Evolutionary conservation across 768 basidiomycete genomes (phyloP).

Genomic region (Lentinula sp.): DNA sequence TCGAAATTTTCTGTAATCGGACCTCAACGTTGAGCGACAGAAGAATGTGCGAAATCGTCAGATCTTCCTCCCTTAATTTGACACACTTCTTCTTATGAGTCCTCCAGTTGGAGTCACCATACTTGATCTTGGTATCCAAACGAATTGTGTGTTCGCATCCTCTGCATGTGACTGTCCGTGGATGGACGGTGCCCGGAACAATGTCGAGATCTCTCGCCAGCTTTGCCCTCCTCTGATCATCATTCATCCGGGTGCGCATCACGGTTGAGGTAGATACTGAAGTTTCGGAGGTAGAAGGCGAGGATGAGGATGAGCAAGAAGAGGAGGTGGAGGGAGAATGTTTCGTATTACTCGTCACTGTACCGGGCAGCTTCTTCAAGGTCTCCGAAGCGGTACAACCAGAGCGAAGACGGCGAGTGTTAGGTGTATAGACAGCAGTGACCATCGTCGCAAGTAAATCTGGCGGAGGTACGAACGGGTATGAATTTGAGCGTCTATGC

Average conservation of each 20-base stretch:
- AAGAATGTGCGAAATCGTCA: too few species aligned
- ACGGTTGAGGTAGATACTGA: neutral
- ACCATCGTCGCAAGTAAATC: too few species aligned
- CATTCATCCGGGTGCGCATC: neutral
- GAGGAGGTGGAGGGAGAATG: too few species aligned
- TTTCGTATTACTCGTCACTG: too few species aligned
- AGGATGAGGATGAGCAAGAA: neutral
- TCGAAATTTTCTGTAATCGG: neutral
- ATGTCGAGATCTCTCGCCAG: neutral
- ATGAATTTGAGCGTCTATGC: too few species aligned
- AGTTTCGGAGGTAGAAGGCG: neutral
- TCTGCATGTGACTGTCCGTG: neutral
- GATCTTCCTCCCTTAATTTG: neutral
- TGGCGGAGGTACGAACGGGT: too few species aligned
- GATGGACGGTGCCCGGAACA: neutral
- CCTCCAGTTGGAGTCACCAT: neutral
- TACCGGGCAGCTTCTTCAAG: too few species aligned
- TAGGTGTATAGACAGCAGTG: too few species aligned
- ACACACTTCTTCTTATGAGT: neutral
- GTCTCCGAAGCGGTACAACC: too few species aligned
- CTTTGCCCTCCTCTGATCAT: neutral
- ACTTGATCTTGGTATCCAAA: neutral
- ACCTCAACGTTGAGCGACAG: neutral
- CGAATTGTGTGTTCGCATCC: neutral
- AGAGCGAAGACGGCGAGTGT: too few species aligned